Evolutionary conservation across 441 rosid species (phyloP), one percentile per base, ranked within the genome.

Genomic region (Populus hybrid): DNA sequence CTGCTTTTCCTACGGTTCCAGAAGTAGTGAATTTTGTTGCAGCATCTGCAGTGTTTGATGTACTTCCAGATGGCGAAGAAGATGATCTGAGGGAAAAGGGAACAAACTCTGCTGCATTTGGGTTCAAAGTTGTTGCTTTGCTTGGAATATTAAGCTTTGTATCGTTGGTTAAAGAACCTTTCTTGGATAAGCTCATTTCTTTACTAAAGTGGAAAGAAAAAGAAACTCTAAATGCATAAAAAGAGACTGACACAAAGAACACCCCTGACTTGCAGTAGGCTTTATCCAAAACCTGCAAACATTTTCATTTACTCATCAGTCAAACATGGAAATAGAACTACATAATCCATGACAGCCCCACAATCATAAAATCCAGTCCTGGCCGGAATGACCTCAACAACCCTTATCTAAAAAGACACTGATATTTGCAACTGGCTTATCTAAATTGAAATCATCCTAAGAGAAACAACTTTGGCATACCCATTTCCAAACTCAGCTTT

Each of bases 51-150:
- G 80, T 74, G 38, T 83, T 84, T 70, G 82, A 71, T 26, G 89
- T 69, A 78, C 86, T 85, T 83, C 90, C 97, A 79, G 89, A 80
- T 14, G 79, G 82, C 1, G 90, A 83, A 26, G 92, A 78, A 66
- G 96, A 84, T 26, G 95, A 86, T 34, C 95, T 88, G 64, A 90
- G 92, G 32, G 95, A 77, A 81, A 90, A 88, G 6, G 99, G 99
- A 80, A 95, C 82, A 18, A 95, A 95, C 89, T 92, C 99, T 14
- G 97, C 98, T 10, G 99, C 99, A 89, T 92, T 88, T 20, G 99
- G 99, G 75, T 95, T 95, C 85, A 95, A 88, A 77, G 90, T 67
- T 12, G 90, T 90, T 79, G 87, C 89, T 81, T 93, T 94, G 82
- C 75, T 84, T 69, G 85, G 75, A 67, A 87, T 26, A 38, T 72